A percentile compares a stretch with the other conserved stretches of the same genome.
Conservation (phyloP, 2,329 filamentous ascomycete species). For the Cercospora sojina region DNA sequence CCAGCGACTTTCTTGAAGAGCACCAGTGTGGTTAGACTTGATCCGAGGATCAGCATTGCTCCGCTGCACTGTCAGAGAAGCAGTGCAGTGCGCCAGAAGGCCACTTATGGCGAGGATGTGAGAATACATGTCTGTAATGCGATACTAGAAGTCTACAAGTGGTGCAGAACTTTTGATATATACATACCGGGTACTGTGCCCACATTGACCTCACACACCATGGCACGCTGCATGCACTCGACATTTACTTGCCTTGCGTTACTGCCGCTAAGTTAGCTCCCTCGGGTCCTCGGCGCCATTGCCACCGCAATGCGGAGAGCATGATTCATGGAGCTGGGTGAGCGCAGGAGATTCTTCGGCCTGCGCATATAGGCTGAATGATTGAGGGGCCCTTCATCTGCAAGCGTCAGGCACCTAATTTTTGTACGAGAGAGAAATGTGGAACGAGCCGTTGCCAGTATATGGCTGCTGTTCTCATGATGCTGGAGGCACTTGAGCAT, state of each 20-base stretch:
- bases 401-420: neutral
- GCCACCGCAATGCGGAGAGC: neutral
- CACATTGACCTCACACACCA: neutral
- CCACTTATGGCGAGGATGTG: neutral
- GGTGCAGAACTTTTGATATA: neutral
- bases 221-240: neutral
- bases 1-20: conserved; percentile 20
- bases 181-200: neutral
- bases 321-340: neutral
- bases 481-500: neutral
- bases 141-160: neutral
- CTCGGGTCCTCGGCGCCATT: neutral
- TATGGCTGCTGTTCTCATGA: neutral
- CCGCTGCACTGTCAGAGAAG: neutral
- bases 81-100: neutral
- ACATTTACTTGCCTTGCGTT: neutral
- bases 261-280: neutral
- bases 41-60: neutral
- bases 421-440: neutral
- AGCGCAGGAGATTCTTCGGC: neutral
- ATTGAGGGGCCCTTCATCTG: neutral
- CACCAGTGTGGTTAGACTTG: conserved; percentile 8
- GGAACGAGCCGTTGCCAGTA: neutral
- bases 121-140: neutral
- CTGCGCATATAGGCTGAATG: neutral